Evolutionary conservation across 2,329 filamentous ascomycete genomes (phyloP).

Genomic region (Coniella vitis): DNA sequence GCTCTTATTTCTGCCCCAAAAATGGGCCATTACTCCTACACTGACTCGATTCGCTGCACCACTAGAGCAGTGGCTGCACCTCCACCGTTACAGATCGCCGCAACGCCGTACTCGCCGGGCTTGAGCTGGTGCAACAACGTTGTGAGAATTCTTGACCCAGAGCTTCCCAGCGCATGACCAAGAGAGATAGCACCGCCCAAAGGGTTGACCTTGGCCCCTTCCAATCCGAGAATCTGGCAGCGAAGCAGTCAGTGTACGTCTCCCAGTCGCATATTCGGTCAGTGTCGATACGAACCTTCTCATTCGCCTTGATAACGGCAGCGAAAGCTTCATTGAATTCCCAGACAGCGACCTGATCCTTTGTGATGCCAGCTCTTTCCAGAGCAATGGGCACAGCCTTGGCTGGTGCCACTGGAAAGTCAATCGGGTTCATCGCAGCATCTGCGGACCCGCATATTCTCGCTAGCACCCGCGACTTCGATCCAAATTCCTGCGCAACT

Average conservation of each 20-base stretch:
- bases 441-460: conserved; percentile 81
- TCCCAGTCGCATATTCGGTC: background rate
- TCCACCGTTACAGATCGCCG: conserved; percentile 94
- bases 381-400: conserved; percentile 89
- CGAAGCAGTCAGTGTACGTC: background rate
- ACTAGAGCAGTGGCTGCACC: conserved; percentile 88
- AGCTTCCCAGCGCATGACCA: conserved; percentile 89
- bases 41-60: conserved; percentile 69
- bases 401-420: conserved; percentile 89
- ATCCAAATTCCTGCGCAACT: conserved; percentile 72
- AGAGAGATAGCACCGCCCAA: conserved; percentile 87
- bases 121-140: conserved; percentile 88
- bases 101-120: conserved; percentile 87
- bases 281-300: conserved; percentile 52
- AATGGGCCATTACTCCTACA: too few species aligned
- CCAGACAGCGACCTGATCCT: conserved; percentile 89
- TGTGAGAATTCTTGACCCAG: conserved; percentile 82
- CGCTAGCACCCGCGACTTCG: conserved; percentile 74
- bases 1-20: too few species aligned
- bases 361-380: conserved; percentile 79
- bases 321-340: conserved; percentile 99
- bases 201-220: conserved; percentile 75
- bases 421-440: conserved; percentile 82
- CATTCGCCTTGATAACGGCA: conserved; percentile 88
- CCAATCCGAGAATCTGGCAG: conserved; percentile 66